Evolutionary conservation across 805 yeast genomes (phyloP).

Genomic region (Zygotorulaspora danielsina): DNA sequence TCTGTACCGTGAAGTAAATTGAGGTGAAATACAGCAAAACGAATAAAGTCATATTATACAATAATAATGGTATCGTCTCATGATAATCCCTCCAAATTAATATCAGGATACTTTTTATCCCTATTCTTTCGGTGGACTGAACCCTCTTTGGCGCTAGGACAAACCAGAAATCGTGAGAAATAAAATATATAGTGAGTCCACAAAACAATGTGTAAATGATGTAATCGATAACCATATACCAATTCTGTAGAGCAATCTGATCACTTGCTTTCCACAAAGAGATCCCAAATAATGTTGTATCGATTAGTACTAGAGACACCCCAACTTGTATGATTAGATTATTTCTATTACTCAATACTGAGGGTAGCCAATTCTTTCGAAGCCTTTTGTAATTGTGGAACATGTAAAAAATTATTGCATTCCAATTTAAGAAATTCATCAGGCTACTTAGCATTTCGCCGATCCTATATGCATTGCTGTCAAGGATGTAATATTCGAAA

Average conservation of each 20-base stretch:
- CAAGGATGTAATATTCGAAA: slow-evolving; percentile 27
- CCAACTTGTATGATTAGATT: slow-evolving; percentile 20
- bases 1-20: slow-evolving; percentile 15
- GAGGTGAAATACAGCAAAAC: slow-evolving; percentile 17
- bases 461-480: slow-evolving; percentile 17
- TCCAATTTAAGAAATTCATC: slow-evolving; percentile 28
- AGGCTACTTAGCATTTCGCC: slow-evolving; percentile 17
- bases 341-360: slow-evolving; percentile 19
- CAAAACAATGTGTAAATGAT: slow-evolving; percentile 18
- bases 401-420: slow-evolving; percentile 29
- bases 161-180: slow-evolving; percentile 27
- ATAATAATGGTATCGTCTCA: slow-evolving; percentile 27
- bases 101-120: slow-evolving; percentile 10
- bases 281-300: slow-evolving; percentile 15
- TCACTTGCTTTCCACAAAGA: slow-evolving; percentile 2
- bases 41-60: slow-evolving; percentile 22
- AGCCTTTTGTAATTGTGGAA: slow-evolving; percentile 17
- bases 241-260: slow-evolving; percentile 2
- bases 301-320: slow-evolving; percentile 10
- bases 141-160: slow-evolving; percentile 22
- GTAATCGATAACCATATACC: slow-evolving; percentile 12
- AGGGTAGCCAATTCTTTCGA: slow-evolving; percentile 17
- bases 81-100: slow-evolving; percentile 28
- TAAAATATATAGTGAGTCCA: slow-evolving; percentile 17
- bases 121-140: slow-evolving; percentile 4